phyloP scores from a whole-genome alignment of 345 rosid genomes.

The Eucalyptus shirleyi region DNA sequence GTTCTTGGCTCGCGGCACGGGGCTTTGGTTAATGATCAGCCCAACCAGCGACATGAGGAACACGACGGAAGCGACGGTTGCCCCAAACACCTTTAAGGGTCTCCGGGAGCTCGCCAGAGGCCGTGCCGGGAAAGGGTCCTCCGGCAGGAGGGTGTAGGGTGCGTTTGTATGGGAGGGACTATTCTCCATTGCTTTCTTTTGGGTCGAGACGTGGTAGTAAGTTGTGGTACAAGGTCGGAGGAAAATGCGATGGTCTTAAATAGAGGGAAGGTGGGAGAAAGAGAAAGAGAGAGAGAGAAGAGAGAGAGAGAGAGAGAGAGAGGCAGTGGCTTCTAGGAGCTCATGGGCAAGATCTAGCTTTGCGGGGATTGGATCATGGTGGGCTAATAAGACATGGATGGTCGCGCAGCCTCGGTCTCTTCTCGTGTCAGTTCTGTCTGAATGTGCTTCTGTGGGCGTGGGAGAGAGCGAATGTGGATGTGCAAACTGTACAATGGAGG shows the following conservation, averaged over 20 bases:
- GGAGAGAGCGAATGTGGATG: not conserved
- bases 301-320: not conserved
- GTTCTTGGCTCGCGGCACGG: not conserved
- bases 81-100: constrained; percentile 16
- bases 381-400: not conserved
- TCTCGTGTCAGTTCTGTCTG: not conserved
- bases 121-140: constrained; percentile 1
- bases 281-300: not conserved
- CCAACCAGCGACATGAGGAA: constrained; percentile 26
- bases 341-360: not conserved
- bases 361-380: not conserved
- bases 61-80: constrained; percentile 9
- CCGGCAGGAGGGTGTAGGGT: constrained; percentile 26
- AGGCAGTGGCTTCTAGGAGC: not conserved
- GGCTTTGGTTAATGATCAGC: constrained; percentile 28
- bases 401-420: not conserved
- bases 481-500: not conserved
- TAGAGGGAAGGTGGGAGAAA: not conserved
- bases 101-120: not conserved
- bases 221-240: not conserved
- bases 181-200: not conserved
- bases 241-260: not conserved
- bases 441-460: not conserved
- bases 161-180: not conserved
- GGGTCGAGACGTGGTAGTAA: not conserved